Conservation (phyloP, 1,139 yeast species). For the Taiozyma sp. region DNA sequence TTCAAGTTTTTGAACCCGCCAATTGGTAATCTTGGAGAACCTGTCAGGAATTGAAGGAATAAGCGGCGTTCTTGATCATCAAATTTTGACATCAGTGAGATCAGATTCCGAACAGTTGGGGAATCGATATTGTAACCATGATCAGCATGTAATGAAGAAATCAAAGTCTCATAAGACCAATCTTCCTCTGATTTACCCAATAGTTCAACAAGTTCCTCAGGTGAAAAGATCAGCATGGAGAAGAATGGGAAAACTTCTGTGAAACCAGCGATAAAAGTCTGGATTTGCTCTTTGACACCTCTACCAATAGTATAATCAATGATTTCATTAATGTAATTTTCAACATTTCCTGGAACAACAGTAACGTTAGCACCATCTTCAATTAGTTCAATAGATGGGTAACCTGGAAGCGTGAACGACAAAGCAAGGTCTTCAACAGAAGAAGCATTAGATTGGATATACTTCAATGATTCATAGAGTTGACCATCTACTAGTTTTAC, state of each 20-base stretch:
- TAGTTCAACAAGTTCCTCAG: conserved; percentile 64
- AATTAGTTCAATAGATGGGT: conserved; percentile 51
- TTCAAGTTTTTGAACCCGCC: conserved; percentile 86
- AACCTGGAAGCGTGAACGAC: conserved; percentile 75
- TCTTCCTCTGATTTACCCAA: conserved; percentile 81
- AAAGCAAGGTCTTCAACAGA: conserved; percentile 45
- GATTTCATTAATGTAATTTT: conserved; percentile 50
- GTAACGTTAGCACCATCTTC: conserved; percentile 46
- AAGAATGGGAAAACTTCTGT: conserved; percentile 77
- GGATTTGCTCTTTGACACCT: conserved; percentile 63
- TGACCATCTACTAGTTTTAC: conserved; percentile 52
- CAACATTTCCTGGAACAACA: conserved; percentile 52
- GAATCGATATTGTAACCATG: conserved; percentile 86
- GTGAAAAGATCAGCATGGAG: conserved; percentile 65
- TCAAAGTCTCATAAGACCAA: conserved; percentile 67
- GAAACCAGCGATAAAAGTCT: conserved; percentile 75
- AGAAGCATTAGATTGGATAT: conserved; percentile 41
- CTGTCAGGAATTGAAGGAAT: conserved; percentile 86
- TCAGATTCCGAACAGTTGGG: conserved; percentile 49
- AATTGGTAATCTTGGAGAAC: conserved; percentile 87
- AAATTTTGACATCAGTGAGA: conserved; percentile 56
- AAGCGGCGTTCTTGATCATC: conserved; percentile 50
- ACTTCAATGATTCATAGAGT: conserved; percentile 55
- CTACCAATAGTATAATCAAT: conserved; percentile 54
- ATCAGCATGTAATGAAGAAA: conserved; percentile 67